These are phyloP conservation scores for Diaporthe sp. DNA, from an alignment of 2,329 filamentous ascomycete species.

Conservation along the genomic window DNA sequence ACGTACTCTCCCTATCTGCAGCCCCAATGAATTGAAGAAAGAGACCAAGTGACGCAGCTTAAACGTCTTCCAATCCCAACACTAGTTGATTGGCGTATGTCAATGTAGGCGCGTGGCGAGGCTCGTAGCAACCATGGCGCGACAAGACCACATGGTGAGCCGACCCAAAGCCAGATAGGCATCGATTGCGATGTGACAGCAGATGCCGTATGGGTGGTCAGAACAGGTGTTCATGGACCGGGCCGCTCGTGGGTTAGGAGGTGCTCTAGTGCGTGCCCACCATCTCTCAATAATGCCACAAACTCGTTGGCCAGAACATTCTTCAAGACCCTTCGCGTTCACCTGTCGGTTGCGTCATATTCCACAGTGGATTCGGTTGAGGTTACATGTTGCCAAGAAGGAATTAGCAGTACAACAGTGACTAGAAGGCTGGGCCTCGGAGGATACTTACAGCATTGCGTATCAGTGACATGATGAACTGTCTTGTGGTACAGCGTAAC, in stretches of 20 bases:
- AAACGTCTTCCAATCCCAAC: neutral
- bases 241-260: neutral
- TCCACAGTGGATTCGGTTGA: neutral
- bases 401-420: neutral
- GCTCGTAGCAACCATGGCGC: neutral
- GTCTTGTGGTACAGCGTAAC: neutral
- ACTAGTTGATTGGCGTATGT: neutral
- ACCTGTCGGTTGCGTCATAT: slow-evolving; percentile 16
- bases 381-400: slow-evolving; percentile 11
- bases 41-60: neutral
- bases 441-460: neutral
- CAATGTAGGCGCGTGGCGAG: neutral
- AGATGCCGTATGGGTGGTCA: neutral
- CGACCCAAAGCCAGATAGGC: neutral
- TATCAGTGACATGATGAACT: slow-evolving; percentile 6
- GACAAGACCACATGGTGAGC: neutral
- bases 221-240: slow-evolving; percentile 7
- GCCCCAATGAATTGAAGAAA: too few relatives aligned
- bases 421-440: neutral
- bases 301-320: neutral
- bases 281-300: neutral
- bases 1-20: neutral
- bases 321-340: neutral
- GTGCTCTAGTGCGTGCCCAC: neutral
- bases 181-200: neutral